phyloP scores from a whole-genome alignment of 805 yeast genomes.

The Maudiozyma serrabonitensis region DNA sequence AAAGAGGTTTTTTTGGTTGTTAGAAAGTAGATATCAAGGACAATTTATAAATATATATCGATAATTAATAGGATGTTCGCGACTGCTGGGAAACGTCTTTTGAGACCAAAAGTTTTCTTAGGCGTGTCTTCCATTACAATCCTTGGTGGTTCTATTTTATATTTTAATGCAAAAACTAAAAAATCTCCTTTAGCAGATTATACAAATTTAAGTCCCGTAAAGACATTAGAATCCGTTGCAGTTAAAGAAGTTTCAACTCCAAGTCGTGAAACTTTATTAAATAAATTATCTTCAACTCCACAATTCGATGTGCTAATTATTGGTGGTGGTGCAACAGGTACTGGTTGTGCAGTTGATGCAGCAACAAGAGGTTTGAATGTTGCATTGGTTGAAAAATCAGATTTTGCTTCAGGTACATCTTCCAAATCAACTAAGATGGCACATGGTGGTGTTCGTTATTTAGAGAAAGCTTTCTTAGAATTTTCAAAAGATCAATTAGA shows the following conservation, averaged over 20 bases:
- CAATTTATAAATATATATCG: too few relatives aligned
- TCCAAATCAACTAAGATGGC: constrained; percentile 94
- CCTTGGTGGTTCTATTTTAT: neutral
- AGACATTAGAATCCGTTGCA: neutral
- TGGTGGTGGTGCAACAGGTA: constrained; percentile 96
- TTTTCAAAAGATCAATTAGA: constrained; percentile 82
- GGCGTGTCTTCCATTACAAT: neutral
- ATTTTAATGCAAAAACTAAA: neutral
- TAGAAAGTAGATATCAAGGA: too few relatives aligned
- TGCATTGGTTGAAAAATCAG: constrained; percentile 75
- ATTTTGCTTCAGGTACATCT: constrained; percentile 87
- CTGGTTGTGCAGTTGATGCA: constrained; percentile 91
- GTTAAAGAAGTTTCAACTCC: constrained; percentile 27
- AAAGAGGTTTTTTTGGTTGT: too few relatives aligned
- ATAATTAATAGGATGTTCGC: neutral
- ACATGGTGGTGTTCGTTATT: constrained; percentile 93
- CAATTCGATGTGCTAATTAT: constrained; percentile 74
- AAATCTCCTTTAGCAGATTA: neutral
- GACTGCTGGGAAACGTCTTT: neutral
- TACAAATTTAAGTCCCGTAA: neutral
- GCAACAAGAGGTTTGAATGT: constrained; percentile 84
- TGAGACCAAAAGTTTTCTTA: neutral
- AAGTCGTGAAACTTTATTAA: constrained; percentile 42
- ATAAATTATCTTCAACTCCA: constrained; percentile 36
- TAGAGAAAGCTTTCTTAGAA: constrained; percentile 91